These are phyloP conservation scores for Aspergillus hancockii DNA, from an alignment of 495 filamentous ascomycete genomes.

Conservation along the genomic window DNA sequence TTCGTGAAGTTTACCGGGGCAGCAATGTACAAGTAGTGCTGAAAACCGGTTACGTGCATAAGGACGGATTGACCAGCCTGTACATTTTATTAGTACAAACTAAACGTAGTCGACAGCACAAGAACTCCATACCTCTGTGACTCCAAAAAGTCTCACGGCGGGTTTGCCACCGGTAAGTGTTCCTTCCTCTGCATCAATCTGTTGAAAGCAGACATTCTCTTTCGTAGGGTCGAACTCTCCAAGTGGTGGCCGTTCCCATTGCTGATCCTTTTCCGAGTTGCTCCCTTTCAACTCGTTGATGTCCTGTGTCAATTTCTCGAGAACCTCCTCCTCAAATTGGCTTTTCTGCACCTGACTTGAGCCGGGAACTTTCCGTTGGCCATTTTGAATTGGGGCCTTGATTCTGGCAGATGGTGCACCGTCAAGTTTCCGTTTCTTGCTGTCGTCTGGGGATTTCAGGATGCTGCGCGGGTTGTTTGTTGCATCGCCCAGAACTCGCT, in stretches of 20 bases:
- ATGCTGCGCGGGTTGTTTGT: conserved; percentile 52
- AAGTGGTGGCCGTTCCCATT: conserved; percentile 82
- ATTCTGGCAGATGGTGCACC: conserved; percentile 50
- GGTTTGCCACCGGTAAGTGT: conserved; percentile 68
- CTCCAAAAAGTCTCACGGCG: conserved; percentile 87
- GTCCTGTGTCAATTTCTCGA: conserved; percentile 93
- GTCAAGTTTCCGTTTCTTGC: conserved; percentile 83
- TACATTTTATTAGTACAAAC: conserved; percentile 19
- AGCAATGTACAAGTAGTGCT: conserved; percentile 93
- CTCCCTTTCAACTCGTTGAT: conserved; percentile 78
- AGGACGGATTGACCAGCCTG: conserved; percentile 87
- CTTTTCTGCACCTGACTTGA: conserved; percentile 84
- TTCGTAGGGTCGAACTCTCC: conserved; percentile 68
- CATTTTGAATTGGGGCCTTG: conserved; percentile 60
- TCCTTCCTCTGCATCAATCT: conserved; percentile 94
- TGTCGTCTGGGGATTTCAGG: conserved; percentile 46
- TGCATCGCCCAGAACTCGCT: conserved; percentile 61
- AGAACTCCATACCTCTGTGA: conserved; percentile 74
- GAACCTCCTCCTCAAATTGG: conserved; percentile 87
- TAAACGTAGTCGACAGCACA: neutral
- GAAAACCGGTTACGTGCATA: conserved; percentile 92
- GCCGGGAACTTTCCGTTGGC: conserved; percentile 55
- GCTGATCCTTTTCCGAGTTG: conserved; percentile 90
- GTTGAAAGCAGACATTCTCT: conserved; percentile 83
- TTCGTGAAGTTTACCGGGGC: conserved; percentile 80